Evolutionary conservation across 2,329 filamentous ascomycete species (phyloP), one percentile per base, ranked within the genome.

Genomic region (Apiospora phragmitis): DNA sequence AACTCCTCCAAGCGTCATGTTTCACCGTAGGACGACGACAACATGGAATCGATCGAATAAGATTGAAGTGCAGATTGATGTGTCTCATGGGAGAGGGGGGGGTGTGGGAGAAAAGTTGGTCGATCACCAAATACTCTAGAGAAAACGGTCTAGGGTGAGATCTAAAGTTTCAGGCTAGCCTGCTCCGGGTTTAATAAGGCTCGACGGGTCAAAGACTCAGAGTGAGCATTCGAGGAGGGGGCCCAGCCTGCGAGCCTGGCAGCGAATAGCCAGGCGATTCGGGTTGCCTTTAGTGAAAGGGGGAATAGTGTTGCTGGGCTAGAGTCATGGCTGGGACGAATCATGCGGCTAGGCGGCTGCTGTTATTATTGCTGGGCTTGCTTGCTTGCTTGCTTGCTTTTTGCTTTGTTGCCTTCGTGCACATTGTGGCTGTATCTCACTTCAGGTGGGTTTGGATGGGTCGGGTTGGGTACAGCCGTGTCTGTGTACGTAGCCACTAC

Each of bases 141-240:
- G 32, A 62, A 62, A 62, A 62, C 55, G 32, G 55, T 24, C 55
- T 62, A 62, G 55, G 18, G 55, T n/a, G 29, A 62, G 55, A 62
- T 62, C 55, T 62, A 62, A 62, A 62, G 55, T 62, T 62, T 62
- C 55, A 62, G 55, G 32, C 55, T 62, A 62, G 32, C n/a, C 55
- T 38, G 55, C 55, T 62, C 55, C 55, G 32, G 55, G 55, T 38
- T 62, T 62, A 62, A 62, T 38, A 38, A 62, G 55, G 55, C 55
- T 62, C 24, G 55, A 62, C 55, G 55, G 55, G 55, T 16, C 55
- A 38, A 62, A 38, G 55, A 32, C 32, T 16, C 55, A 38, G 38
- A 38, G 55, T 62, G 55, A 62, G 32, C 55, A 12, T 62, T 35
- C 21, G 16, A n/a, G 47, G 47, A 24, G 45, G 45, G n/a, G 21